Base-by-base conservation (phyloP, 139 green algal genomes). In the Closterium sp. region DNA sequence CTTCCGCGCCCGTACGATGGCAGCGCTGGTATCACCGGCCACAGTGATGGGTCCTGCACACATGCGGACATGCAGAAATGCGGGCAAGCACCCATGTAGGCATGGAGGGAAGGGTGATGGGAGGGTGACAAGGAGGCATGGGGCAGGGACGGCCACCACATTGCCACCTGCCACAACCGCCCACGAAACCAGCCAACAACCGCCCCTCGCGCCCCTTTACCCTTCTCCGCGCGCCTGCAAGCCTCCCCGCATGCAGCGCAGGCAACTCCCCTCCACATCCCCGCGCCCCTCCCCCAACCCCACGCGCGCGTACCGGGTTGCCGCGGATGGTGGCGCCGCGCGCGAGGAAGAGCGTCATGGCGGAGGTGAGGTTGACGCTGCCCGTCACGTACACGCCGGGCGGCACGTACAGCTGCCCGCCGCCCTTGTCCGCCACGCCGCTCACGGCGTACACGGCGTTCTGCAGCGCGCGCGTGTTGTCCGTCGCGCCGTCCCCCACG, bases 1-100 rank as follows among this genome's bases (percentile, higher is more conserved):
- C 93, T 90, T 4, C 93, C 93, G 31, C 91, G 89, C 27, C 92
- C 92, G 24, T 95, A 95, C 28, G 85, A 93, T 45, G 92, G 92
- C 30, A 95, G 84, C 30, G 91, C 85, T 17, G 91, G n/a, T 17
- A 95, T 50, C 21, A 95, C 38, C n/a, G 90, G 86, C 87, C 88
- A 93, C 9, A 88, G 24, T 42, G 87, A 4, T 89, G 31, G 22
- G 31, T 92, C 84, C 91, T 93, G 91, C 27, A 93, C 0, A 21
- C 88, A 90, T 73, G 13, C 0, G 2, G 50, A 1, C 13, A 73
- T 24, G 50, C 1, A 22, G 50, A 2, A 9, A 73, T 73, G 50
- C 50, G 24, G 9, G 10, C 50, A 73, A 2, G 50, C 50, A 73
- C 0, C 1, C 50, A 73, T 73, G 50, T 11, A 73, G 50, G 0